Base-by-base conservation (phyloP, 2,329 filamentous ascomycete species). In the Fusarium gaditjirri region DNA sequence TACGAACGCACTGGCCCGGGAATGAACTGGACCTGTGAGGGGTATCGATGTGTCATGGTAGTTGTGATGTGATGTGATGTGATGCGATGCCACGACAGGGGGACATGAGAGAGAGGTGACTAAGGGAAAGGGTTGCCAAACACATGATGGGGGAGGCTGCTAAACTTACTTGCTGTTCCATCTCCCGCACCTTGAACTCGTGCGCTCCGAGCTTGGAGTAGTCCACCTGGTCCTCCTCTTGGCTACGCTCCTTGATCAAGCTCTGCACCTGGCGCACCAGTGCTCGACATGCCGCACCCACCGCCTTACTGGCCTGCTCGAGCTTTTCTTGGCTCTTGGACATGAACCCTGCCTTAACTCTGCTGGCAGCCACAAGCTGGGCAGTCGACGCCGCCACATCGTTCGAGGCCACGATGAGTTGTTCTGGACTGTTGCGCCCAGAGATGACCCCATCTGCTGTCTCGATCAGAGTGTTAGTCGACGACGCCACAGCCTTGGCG, bases 341-440 rank as follows among this genome's bases (percentile, higher is more conserved):
- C 93, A 98, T 97, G 86, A 98, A 98, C 74, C 92, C 94, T 13
- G 96, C 96, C 89, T 98, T 98, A 82, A 99, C 96, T 78, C 96
- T 90, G 78, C 92, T 95, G 43, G 96, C 96, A 10, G 96, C 96
- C 41, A 99, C 96, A 44, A 99, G 91, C 86, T 99, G 96, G 16
- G 96, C 96, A 5, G 96, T 99, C 39, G 93, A 97, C 13, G 96
- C 96, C 1, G 96, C 95, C 43, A 99, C 96, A 77, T 98, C 93
- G 83, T 99, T 99, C 73, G 94, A 97, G 6, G 96, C 96, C 41
- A 99, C 96, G 74, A 99, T 99, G 62, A 99, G 90, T 84, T 98
- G 96, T 83, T 99, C 96, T 0, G 95, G 95, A 70, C 91, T 96
- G 86, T 97, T 97, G 75, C 95, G 93, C 56, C 92, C 93, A 4